Conservation (phyloP, 495 filamentous ascomycete genomes). For the Penicillium ucsense region DNA sequence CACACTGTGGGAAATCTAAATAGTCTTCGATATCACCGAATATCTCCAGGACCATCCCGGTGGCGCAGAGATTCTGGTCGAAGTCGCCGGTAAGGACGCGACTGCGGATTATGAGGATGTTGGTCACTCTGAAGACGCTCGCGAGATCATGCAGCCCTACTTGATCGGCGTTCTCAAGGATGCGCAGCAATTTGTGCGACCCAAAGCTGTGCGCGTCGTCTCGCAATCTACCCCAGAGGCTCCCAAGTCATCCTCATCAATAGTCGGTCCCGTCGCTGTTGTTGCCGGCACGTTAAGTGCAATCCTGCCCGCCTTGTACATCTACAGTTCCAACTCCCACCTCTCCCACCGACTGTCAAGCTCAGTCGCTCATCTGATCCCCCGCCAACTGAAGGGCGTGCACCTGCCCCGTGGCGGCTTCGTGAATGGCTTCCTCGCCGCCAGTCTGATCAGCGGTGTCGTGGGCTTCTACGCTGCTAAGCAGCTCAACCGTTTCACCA, state of each 20-base stretch:
- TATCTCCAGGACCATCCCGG: constrained; percentile 48
- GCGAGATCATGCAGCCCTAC: constrained; percentile 19
- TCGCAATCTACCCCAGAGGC: constrained; percentile 8
- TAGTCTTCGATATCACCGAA: constrained; percentile 39
- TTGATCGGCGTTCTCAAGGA: constrained; percentile 24
- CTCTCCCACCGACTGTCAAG: constrained; percentile 1
- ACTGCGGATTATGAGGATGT: constrained; percentile 42
- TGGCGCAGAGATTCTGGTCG: constrained; percentile 36
- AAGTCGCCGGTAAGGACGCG: constrained; percentile 44
- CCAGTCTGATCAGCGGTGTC: constrained; percentile 16
- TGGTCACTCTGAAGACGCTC: constrained; percentile 43
- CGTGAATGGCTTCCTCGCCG: constrained; percentile 26
- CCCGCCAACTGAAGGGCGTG: constrained; percentile 6
- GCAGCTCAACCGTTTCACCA: constrained; percentile 17
- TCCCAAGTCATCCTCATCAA: constrained; percentile 2
- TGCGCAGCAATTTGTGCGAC: constrained; percentile 15
- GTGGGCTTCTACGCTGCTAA: constrained; percentile 14
- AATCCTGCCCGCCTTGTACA: constrained; percentile 9
- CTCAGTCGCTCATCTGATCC: constrained; percentile 6
- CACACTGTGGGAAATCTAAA: no score
- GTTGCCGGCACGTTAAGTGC: constrained; percentile 9
- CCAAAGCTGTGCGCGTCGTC: constrained; percentile 20
- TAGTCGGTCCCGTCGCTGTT: neutral
- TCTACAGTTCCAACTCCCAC: constrained; percentile 1
- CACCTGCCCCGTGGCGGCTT: constrained; percentile 17